Conservation (phyloP, 106 monocot genomes). For the Apostasia ramifera region DNA sequence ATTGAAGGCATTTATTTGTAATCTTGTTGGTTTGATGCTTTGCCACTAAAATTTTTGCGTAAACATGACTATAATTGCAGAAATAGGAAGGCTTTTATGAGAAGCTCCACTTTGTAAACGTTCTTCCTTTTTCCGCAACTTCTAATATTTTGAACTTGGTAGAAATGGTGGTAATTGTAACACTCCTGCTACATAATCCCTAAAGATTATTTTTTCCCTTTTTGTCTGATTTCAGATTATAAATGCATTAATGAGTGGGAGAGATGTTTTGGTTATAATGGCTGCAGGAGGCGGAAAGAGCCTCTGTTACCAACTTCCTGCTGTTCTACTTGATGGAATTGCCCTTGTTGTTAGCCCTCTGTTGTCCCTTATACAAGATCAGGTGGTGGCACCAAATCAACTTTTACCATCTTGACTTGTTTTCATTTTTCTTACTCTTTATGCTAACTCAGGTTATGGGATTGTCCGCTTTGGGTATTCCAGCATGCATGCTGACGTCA, state of each 20-base stretch:
- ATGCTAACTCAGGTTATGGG: conserved; percentile 73
- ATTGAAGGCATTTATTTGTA: too few species aligned
- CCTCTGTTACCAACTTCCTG: conserved; percentile 97
- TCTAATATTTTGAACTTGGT: too few species aligned
- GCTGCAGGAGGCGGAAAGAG: conserved; percentile 99
- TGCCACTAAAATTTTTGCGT: too few species aligned
- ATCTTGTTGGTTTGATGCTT: too few species aligned
- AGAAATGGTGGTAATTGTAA: too few species aligned
- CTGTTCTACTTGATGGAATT: conserved; percentile 73
- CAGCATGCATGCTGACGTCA: conserved; percentile 86
- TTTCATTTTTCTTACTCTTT: conserved; percentile 4
- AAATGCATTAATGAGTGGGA: conserved; percentile 95
- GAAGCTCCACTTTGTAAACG: too few species aligned
- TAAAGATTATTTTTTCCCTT: background rate
- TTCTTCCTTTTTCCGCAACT: too few species aligned
- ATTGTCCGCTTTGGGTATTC: conserved; percentile 79
- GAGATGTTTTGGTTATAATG: conserved; percentile 99
- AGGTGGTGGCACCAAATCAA: conserved; percentile 29
- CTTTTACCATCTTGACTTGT: background rate
- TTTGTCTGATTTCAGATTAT: conserved; percentile 54
- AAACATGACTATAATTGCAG: too few species aligned
- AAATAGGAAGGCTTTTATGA: too few species aligned
- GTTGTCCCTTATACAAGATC: conserved; percentile 97
- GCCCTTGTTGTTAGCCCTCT: conserved; percentile 93
- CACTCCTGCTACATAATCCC: too few species aligned